Percentiles rank a stretch among this genome's conserved stretches.
phyloP scores from a whole-genome alignment of 129 eudicot species.

The Artemisia argyi region DNA sequence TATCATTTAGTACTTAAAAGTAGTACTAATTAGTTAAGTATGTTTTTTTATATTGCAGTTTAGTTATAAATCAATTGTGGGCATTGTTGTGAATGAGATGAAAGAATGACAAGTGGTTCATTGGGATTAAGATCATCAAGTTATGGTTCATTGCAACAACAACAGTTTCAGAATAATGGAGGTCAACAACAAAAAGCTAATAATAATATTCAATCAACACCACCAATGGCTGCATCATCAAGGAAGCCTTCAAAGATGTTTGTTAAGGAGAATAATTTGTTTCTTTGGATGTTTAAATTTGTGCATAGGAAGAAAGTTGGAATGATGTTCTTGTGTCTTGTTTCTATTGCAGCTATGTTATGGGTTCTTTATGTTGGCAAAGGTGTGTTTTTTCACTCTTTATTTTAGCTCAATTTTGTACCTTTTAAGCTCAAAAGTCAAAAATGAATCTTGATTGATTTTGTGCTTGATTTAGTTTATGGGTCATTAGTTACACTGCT shows the following conservation, averaged over 20 bases:
- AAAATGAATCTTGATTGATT: neutral
- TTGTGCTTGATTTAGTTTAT: conserved; percentile 10
- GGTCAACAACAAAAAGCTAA: conserved; percentile 32
- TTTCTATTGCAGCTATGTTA: conserved; percentile 69
- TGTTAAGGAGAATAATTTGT: conserved; percentile 68
- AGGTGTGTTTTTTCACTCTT: conserved; percentile 59
- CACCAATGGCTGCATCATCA: conserved; percentile 36
- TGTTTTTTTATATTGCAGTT: conserved; percentile 1
- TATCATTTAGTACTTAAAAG: conserved; percentile 7
- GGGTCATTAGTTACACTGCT: too few relatives aligned
- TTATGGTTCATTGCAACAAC: conserved; percentile 89
- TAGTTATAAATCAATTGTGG: conserved; percentile 23
- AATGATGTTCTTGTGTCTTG: conserved; percentile 75
- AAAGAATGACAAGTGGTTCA: conserved; percentile 74
- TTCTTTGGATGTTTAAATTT: conserved; percentile 70
- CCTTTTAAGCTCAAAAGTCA: too few relatives aligned
- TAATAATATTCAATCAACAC: conserved; percentile 32
- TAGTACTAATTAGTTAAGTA: too few relatives aligned
- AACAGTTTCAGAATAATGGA: conserved; percentile 55
- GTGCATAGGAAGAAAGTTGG: conserved; percentile 86
- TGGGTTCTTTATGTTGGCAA: conserved; percentile 88
- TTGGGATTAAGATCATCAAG: conserved; percentile 64
- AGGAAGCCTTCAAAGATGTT: conserved; percentile 69
- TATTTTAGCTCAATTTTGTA: conserved; percentile 1
- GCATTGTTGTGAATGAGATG: conserved; percentile 48